Evolutionary conservation across 1,284 basidiomycete genomes (phyloP).

Genomic region (Sporisorium iseilematis-ciliati): DNA sequence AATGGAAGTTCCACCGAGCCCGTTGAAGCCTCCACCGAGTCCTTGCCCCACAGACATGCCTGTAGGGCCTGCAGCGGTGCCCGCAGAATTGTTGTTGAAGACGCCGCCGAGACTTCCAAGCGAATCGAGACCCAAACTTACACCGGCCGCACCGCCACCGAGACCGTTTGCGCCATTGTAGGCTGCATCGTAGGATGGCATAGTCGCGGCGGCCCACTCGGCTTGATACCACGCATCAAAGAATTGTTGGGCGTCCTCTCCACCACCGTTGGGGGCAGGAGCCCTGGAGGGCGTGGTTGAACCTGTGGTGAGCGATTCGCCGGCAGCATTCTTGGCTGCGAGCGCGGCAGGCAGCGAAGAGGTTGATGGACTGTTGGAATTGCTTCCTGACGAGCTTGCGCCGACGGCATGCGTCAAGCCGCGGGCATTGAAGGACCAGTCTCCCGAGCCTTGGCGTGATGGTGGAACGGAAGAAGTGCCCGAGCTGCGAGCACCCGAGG

Average conservation of each 20-base stretch:
- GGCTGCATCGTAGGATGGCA: conserved; percentile 50
- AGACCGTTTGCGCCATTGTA: conserved; percentile 36
- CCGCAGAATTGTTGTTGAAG: conserved; percentile 7
- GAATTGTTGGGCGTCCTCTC: conserved; percentile 54
- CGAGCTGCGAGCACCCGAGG: neutral
- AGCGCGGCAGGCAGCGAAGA: conserved; percentile 24
- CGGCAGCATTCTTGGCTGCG: neutral
- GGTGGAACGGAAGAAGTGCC: conserved; percentile 14
- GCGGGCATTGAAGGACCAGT: conserved; percentile 32
- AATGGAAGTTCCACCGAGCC: conserved; percentile 31
- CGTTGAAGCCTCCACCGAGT: conserved; percentile 43
- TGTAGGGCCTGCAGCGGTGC: neutral
- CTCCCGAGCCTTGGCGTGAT: conserved; percentile 37
- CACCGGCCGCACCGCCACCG: conserved; percentile 40
- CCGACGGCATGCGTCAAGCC: conserved; percentile 19
- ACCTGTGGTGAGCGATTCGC: conserved; percentile 26
- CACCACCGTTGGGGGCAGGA: conserved; percentile 26
- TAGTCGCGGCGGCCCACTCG: conserved; percentile 53
- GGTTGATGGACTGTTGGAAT: conserved; percentile 36
- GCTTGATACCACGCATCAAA: conserved; percentile 57
- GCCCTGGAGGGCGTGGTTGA: conserved; percentile 36
- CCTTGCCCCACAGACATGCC: conserved; percentile 27
- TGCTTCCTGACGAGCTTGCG: conserved; percentile 33
- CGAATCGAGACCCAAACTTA: conserved; percentile 36
- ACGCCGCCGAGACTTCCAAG: conserved; percentile 32